A percentile compares a stretch with the other conserved stretches of the same genome.
phyloP scores from a whole-genome alignment of 148 eudicot genomes.

The Pharnaceum exiguum region DNA sequence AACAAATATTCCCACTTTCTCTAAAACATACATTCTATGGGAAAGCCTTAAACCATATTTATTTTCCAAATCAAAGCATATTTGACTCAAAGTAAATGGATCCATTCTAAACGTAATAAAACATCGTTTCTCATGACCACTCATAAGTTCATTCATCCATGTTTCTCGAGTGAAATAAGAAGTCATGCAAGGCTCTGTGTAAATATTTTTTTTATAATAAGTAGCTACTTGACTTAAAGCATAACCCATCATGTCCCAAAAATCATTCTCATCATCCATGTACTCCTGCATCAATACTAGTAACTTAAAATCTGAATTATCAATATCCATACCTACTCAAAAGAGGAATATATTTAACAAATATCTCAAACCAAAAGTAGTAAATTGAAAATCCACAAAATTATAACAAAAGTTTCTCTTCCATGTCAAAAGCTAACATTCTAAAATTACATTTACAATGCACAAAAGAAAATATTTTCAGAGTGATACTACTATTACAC shows the following conservation, averaged over 20 bases:
- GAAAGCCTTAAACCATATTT: slow-evolving; percentile 1
- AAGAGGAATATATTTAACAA: too few relatives aligned
- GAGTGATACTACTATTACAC: too few relatives aligned
- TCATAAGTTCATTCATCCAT: slow-evolving; percentile 1
- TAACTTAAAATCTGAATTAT: not conserved
- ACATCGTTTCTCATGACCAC: not conserved
- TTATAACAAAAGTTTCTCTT: too few relatives aligned
- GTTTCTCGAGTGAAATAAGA: not conserved
- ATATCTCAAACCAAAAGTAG: too few relatives aligned
- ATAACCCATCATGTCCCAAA: slow-evolving; percentile 5
- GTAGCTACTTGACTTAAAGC: not conserved
- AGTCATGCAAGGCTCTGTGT: not conserved
- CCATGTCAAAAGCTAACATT: too few relatives aligned
- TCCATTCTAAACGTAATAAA: not conserved
- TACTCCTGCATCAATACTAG: not conserved
- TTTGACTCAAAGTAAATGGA: not conserved
- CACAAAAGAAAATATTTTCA: too few relatives aligned
- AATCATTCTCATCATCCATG: not conserved
- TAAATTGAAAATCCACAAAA: too few relatives aligned
- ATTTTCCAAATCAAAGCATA: not conserved
- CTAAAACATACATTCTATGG: not conserved
- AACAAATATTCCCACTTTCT: slow-evolving; percentile 11
- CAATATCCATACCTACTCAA: slow-evolving; percentile 6
- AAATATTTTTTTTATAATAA: not conserved
- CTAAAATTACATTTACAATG: too few relatives aligned